Conservation (phyloP, 139 green algal genomes). For the Trebouxia sp. region DNA sequence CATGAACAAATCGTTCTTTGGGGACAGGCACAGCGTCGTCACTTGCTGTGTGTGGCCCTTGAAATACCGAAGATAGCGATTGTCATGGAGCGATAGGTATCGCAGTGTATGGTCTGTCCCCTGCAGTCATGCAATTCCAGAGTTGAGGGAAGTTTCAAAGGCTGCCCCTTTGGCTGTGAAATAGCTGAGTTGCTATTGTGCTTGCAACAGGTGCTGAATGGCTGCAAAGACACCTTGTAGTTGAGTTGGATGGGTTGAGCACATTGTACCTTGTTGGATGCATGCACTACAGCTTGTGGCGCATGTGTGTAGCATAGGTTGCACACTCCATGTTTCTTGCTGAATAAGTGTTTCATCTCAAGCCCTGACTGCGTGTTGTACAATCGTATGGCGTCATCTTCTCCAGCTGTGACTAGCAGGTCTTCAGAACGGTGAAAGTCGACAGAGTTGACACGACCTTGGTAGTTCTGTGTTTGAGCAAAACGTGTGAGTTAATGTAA, state of each 20-base stretch:
- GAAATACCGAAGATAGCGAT: constrained; percentile 89
- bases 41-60: constrained; percentile 75
- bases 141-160: not conserved
- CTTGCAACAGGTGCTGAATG: not conserved
- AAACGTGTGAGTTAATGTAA: not conserved
- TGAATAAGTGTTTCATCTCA: constrained; percentile 62
- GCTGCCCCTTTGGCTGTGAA: not conserved
- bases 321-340: constrained; percentile 83
- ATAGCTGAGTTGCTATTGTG: not conserved
- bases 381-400: constrained; percentile 85
- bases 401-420: constrained; percentile 77
- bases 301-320: constrained; percentile 85
- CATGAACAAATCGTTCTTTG: constrained; percentile 84
- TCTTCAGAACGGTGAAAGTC: constrained; percentile 88
- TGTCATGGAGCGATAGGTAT: constrained; percentile 84
- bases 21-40: constrained; percentile 74
- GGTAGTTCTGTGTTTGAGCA: constrained; percentile 38
- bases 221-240: not conserved
- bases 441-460: constrained; percentile 79
- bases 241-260: too few relatives aligned
- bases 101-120: constrained; percentile 69
- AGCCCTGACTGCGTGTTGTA: constrained; percentile 74
- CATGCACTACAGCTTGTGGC: constrained; percentile 69
- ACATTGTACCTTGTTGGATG: constrained; percentile 82
- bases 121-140: not conserved